A percentile compares a stretch with the other conserved stretches of the same genome.
Conservation (phyloP, 192 early-diverging fungal genomes). For the Radiomyces spectabilis region DNA sequence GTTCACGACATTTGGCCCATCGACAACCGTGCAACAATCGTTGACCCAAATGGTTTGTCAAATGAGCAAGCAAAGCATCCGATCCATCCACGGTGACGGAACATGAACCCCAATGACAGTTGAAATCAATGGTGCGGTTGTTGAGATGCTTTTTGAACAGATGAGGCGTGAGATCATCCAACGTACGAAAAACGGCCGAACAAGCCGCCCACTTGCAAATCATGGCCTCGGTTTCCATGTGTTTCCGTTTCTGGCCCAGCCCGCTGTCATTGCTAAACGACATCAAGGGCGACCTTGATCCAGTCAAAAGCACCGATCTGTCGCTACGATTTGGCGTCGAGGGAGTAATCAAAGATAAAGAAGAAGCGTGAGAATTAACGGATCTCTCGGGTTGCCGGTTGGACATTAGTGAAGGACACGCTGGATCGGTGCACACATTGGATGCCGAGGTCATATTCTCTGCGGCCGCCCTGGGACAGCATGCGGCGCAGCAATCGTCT, state of each 20-base stretch:
- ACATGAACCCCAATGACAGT: slow-evolving; percentile 61
- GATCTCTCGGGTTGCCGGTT: not conserved
- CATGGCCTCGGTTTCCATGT: slow-evolving; percentile 1
- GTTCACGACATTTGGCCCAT: slow-evolving; percentile 58
- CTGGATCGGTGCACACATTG: not conserved
- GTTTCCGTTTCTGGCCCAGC: no score
- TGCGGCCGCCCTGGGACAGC: slow-evolving; percentile 27
- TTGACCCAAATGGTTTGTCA: slow-evolving; percentile 46
- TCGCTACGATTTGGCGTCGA: no score
- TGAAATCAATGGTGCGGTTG: slow-evolving; percentile 16
- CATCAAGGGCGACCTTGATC: not conserved
- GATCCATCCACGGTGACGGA: slow-evolving; percentile 36
- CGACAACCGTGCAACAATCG: slow-evolving; percentile 62
- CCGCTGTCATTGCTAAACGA: slow-evolving; percentile 4
- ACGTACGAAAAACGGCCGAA: slow-evolving; percentile 36
- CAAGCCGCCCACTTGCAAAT: slow-evolving; percentile 44
- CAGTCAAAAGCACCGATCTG: no score
- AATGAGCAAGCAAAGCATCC: slow-evolving; percentile 51
- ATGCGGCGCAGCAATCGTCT: slow-evolving; percentile 28
- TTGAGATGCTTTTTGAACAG: slow-evolving; percentile 39
- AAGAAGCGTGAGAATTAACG: no score
- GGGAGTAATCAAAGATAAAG: no score
- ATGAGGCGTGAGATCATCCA: slow-evolving; percentile 45
- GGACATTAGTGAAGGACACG: not conserved
- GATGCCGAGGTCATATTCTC: slow-evolving; percentile 1